Evolutionary conservation across 2,329 filamentous ascomycete species (phyloP), one percentile per base, ranked within the genome.

Genomic region (Aspergillus transmontanensis): DNA sequence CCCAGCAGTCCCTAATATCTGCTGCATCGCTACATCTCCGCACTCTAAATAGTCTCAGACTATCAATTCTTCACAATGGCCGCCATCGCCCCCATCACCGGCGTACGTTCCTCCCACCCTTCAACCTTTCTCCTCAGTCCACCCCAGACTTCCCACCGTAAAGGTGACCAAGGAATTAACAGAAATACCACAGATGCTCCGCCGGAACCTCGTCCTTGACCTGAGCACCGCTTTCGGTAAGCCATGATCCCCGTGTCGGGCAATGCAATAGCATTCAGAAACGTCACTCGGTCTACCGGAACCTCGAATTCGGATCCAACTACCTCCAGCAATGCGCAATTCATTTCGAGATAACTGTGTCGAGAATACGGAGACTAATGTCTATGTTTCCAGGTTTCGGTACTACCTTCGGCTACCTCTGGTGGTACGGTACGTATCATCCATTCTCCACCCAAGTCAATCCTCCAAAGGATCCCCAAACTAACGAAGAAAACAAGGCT

Each of bases 181-280:
- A n/a, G 19, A 14, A n/a, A 53, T 26, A 26, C 1, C 26, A 23
- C 73, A 89, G 87, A 89, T 89, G 85, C 86, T 90, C 80, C 86
- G 86, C 77, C 83, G 86, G 76, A 83, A 83, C 75, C 81, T 90
- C 64, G 87, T 90, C 71, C 82, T 90, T 71, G 87, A 90, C 79
- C 81, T 90, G 72, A 87, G 85, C 73, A 86, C 89, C 75, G 86
- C 87, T 69, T 80, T 88, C 73, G 88, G 88, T 89, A 82, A 78
- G 87, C 83, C 50, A 19, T n/a, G 19, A 41, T 41, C 16, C 39
- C 39, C 19, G 7, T n/a, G 39, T 41, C 39, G 39, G 19, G 9
- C 39, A n/a, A 41, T n/a, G 39, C 39, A 41, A 41, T n/a, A n/a
- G 3, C 16, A 41, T n/a, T 41, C 19, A n/a, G 39, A 41, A 19